phyloP scores from a whole-genome alignment of 345 rosid species.

The Gossypium rotundifolium region DNA sequence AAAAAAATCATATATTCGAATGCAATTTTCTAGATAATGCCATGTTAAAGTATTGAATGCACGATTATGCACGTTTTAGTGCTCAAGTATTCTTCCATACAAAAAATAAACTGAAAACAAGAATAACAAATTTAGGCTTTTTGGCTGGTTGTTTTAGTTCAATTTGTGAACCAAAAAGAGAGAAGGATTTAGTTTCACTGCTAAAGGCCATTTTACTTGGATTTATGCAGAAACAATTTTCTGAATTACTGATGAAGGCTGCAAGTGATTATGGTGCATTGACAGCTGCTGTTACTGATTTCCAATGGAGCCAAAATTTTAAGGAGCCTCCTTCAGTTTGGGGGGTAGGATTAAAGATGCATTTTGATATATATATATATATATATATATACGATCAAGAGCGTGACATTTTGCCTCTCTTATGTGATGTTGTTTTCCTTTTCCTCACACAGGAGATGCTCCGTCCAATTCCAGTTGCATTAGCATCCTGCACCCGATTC shows the following conservation, averaged over 20 bases:
- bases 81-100: not conserved
- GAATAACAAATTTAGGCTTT: not conserved
- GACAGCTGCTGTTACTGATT: slow-evolving; percentile 87
- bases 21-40: not conserved
- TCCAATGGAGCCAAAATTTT: slow-evolving; percentile 97
- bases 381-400: not conserved
- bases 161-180: not conserved
- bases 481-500: slow-evolving; percentile 95
- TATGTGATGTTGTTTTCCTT: not conserved
- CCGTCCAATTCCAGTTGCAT: slow-evolving; percentile 96
- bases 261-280: slow-evolving; percentile 95
- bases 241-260: slow-evolving; percentile 92
- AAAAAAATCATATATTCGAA: not conserved
- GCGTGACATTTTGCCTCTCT: not conserved
- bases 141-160: not conserved
- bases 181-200: not conserved
- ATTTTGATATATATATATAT: not conserved
- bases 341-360: slow-evolving; percentile 60
- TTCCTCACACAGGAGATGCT: slow-evolving; percentile 70
- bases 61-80: not conserved
- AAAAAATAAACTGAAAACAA: not conserved
- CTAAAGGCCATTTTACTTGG: slow-evolving; percentile 17
- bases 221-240: slow-evolving; percentile 81
- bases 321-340: slow-evolving; percentile 95
- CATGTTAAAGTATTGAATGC: too few relatives aligned